Evolutionary conservation across 257 asterid genomes (phyloP).

Genomic region (Capsicum chinense): DNA sequence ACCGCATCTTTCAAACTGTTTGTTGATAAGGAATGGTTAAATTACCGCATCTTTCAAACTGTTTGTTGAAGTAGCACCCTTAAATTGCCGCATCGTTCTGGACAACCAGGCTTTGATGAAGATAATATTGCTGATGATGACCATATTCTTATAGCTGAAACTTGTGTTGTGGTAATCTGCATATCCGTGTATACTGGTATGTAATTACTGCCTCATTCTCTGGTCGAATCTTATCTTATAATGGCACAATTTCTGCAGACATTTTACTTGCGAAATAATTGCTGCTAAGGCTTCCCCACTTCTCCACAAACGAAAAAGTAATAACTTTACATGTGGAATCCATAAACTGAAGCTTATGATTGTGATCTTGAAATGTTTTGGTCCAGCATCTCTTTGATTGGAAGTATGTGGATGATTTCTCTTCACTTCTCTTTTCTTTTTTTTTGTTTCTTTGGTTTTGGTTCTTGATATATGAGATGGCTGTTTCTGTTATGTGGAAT

Average conservation of each 20-base stretch:
- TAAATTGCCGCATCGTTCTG: conserved; percentile 12
- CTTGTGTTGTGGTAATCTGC: background rate
- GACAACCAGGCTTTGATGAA: conserved; percentile 46
- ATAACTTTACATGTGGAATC: background rate
- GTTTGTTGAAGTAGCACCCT: conserved; percentile 39
- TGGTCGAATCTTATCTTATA: background rate
- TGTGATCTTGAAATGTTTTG: background rate
- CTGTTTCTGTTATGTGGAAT: background rate
- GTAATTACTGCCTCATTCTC: background rate
- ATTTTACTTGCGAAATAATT: background rate
- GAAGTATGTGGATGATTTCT: background rate
- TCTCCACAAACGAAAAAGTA: background rate
- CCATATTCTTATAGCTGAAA: background rate
- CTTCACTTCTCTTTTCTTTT: background rate
- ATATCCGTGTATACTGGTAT: background rate
- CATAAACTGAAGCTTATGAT: background rate
- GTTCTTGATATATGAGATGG: background rate
- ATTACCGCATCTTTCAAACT: no score
- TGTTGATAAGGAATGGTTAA: no score
- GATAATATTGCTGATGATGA: background rate
- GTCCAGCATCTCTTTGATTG: background rate
- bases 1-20: no score
- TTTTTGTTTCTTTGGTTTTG: background rate
- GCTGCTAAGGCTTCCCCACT: background rate
- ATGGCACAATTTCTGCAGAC: background rate